A percentile compares a stretch with the other conserved stretches of the same genome.
phyloP scores from a whole-genome alignment of 352 stramenopile species.

The Globisporangium barbulae region DNA sequence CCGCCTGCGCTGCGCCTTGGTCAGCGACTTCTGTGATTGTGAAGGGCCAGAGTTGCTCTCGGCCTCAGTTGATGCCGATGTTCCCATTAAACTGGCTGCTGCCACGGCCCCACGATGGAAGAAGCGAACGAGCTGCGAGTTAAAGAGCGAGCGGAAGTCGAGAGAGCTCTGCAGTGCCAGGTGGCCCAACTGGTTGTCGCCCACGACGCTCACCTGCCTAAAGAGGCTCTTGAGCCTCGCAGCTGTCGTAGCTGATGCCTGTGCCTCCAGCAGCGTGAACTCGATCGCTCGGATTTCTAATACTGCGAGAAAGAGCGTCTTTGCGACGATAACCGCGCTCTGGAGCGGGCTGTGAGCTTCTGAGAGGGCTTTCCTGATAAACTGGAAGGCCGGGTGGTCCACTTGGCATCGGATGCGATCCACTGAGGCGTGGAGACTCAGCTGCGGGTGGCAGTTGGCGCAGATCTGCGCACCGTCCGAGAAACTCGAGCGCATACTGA shows the following conservation, averaged over 20 bases:
- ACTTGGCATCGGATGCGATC: conserved; percentile 48
- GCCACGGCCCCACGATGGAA: conserved; percentile 12
- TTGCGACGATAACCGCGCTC: background rate
- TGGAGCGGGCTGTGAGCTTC: conserved; percentile 5
- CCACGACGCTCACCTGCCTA: conserved; percentile 50
- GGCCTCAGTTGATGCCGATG: background rate
- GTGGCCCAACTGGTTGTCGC: conserved; percentile 56
- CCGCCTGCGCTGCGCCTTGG: conserved; percentile 3
- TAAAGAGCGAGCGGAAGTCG: conserved; percentile 51
- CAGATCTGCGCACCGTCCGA: conserved; percentile 48
- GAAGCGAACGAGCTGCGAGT: conserved; percentile 31
- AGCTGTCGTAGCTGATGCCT: background rate
- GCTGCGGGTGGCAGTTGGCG: conserved; percentile 38
- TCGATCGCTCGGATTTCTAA: conserved; percentile 53
- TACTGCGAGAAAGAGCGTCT: conserved; percentile 47
- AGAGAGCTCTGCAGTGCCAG: conserved; percentile 49
- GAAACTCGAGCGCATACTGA: conserved; percentile 45
- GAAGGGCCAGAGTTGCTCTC: conserved; percentile 2
- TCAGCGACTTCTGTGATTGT: conserved; percentile 14
- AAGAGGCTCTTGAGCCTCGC: conserved; percentile 44
- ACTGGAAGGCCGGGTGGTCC: conserved; percentile 23
- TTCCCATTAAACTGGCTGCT: background rate
- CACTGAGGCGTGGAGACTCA: conserved; percentile 38
- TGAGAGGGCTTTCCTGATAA: conserved; percentile 3
- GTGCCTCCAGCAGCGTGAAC: conserved; percentile 37